A percentile compares a stretch with the other conserved stretches of the same genome.
Evolutionary conservation across 352 stramenopile genomes (phyloP).

Genomic region (Albugo candida): DNA sequence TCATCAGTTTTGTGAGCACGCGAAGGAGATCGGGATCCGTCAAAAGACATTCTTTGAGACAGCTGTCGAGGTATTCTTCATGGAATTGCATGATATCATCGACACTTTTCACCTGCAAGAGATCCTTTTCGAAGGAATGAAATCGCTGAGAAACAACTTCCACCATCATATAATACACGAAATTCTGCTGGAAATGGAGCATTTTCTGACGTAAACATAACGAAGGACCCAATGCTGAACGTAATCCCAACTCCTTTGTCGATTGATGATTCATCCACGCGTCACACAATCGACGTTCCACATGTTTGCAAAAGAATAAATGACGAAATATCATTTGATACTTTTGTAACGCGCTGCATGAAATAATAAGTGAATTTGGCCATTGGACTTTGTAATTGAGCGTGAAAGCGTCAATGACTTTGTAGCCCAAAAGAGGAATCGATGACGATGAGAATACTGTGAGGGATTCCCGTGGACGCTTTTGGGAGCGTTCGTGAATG

Average conservation of each 20-base stretch:
- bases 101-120: slow-evolving; percentile 65
- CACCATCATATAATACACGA: slow-evolving; percentile 98
- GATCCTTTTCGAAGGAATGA: slow-evolving; percentile 76
- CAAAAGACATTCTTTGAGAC: slow-evolving; percentile 93
- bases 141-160: slow-evolving; percentile 89
- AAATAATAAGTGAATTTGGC: slow-evolving; percentile 95
- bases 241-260: slow-evolving; percentile 80
- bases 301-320: slow-evolving; percentile 98
- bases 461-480: slow-evolving; percentile 32
- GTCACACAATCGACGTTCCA: slow-evolving; percentile 89
- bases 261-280: slow-evolving; percentile 93
- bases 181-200: slow-evolving; percentile 98
- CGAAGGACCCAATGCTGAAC: slow-evolving; percentile 73
- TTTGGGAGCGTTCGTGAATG: slow-evolving; percentile 74
- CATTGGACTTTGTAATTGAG: slow-evolving; percentile 95
- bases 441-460: slow-evolving; percentile 49
- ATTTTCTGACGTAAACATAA: slow-evolving; percentile 95
- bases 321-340: slow-evolving; percentile 99
- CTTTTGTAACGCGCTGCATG: slow-evolving; percentile 82
- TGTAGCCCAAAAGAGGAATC: slow-evolving; percentile 55
- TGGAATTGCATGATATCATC: slow-evolving; percentile 92
- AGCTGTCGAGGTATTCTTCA: slow-evolving; percentile 90
- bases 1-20: slow-evolving; percentile 92
- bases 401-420: slow-evolving; percentile 91
- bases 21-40: slow-evolving; percentile 89